Conservation (phyloP, 1,284 basidiomycete species). For the Ganoderma multipileum region DNA sequence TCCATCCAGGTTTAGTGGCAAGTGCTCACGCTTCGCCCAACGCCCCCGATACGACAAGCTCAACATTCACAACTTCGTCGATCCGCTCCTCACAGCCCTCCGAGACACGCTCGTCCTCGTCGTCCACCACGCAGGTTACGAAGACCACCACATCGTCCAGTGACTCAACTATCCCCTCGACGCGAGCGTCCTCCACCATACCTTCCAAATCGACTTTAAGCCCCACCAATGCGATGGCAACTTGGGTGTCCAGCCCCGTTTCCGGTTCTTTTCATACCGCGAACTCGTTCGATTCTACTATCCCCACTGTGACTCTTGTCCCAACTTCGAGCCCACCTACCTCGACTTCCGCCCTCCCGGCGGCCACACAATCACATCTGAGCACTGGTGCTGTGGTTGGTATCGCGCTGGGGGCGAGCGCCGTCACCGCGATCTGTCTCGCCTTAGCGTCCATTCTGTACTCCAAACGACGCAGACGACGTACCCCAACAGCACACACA, state of each 20-base stretch:
- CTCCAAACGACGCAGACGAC: background rate
- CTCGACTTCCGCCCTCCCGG: background rate
- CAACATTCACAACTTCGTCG: background rate
- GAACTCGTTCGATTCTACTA: too few species aligned
- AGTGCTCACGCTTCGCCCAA: background rate
- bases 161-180: background rate
- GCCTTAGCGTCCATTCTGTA: background rate
- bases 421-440: background rate
- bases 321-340: background rate
- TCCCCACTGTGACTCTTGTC: background rate
- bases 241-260: too few species aligned
- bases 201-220: too few species aligned
- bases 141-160: background rate
- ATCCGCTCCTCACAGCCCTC: background rate
- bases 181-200: background rate
- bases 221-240: too few species aligned
- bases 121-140: background rate
- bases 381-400: background rate
- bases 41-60: background rate
- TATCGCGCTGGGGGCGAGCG: background rate
- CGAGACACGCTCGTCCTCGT: background rate
- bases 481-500: background rate
- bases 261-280: too few species aligned
- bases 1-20: background rate
- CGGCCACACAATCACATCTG: background rate